Conservation (phyloP, 768 basidiomycete genomes). For the Naematelia aurantialba region DNA sequence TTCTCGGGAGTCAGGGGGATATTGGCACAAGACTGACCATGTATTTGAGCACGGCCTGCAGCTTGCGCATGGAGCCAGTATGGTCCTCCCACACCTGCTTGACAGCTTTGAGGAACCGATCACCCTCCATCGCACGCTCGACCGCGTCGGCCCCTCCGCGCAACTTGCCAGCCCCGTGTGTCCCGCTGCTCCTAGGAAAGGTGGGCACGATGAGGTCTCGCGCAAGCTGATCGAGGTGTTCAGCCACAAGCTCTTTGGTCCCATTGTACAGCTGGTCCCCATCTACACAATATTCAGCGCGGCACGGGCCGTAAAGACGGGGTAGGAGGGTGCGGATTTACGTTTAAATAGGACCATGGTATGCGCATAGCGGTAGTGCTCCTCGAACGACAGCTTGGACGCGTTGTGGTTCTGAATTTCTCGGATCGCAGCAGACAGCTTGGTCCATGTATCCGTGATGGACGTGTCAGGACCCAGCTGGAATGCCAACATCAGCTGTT, state of each 20-base stretch:
- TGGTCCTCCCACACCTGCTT: conserved; percentile 92
- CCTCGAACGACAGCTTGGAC: conserved; percentile 80
- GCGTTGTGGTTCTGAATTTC: conserved; percentile 96
- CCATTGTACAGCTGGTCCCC: conserved; percentile 84
- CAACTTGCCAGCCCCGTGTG: conserved; percentile 32
- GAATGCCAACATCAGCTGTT: neutral
- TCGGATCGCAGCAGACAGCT: conserved; percentile 75
- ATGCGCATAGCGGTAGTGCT: conserved; percentile 89
- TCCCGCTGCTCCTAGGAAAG: conserved; percentile 65
- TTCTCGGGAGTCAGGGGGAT: too few species aligned
- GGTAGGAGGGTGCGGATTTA: conserved; percentile 15
- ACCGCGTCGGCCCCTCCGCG: conserved; percentile 61
- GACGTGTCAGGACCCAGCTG: conserved; percentile 50
- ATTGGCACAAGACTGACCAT: conserved; percentile 65
- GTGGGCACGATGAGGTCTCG: conserved; percentile 69
- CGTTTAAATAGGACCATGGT: conserved; percentile 82
- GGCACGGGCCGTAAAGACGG: neutral
- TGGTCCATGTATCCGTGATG: conserved; percentile 78
- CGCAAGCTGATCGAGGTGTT: conserved; percentile 79
- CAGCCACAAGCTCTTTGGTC: conserved; percentile 68
- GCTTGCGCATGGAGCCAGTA: conserved; percentile 75
- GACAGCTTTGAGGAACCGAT: conserved; percentile 75
- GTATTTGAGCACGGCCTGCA: conserved; percentile 87
- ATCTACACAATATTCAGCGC: conserved; percentile 43
- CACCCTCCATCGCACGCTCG: conserved; percentile 76